phyloP scores from a whole-genome alignment of 352 stramenopile genomes.

The Phytophthora hybrid region DNA sequence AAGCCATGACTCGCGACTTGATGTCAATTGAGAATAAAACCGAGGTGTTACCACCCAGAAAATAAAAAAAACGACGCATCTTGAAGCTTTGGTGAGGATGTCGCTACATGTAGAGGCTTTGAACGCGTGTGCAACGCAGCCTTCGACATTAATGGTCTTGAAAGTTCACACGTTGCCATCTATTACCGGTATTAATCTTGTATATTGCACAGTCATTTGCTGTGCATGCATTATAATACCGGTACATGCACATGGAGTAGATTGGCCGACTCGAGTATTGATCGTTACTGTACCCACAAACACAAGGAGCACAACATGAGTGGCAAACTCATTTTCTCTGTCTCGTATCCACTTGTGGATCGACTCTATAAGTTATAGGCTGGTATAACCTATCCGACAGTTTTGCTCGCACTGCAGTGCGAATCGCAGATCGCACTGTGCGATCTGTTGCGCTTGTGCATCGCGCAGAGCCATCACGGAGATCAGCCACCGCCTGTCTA shows the following conservation, averaged over 20 bases:
- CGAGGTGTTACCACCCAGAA: background rate
- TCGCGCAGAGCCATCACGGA: conserved; percentile 2
- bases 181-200: background rate
- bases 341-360: background rate
- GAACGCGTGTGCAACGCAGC: background rate
- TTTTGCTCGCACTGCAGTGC: background rate
- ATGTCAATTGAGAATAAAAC: background rate
- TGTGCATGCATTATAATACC: too few species aligned
- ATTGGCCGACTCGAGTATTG: too few species aligned
- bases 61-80: background rate
- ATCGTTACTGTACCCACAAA: too few species aligned
- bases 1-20: too few species aligned
- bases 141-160: background rate
- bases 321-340: too few species aligned
- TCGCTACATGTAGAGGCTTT: conserved; percentile 11
- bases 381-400: conserved; percentile 17
- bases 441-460: conserved; percentile 9
- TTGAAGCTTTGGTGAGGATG: conserved; percentile 6
- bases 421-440: too few species aligned
- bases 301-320: too few species aligned
- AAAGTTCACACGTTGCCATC: background rate
- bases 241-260: too few species aligned
- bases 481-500: background rate
- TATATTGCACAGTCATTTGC: too few species aligned
- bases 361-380: too few species aligned